Evolutionary conservation across 2,329 filamentous ascomycete genomes (phyloP).

Genomic region (Trichoderma polysporum): DNA sequence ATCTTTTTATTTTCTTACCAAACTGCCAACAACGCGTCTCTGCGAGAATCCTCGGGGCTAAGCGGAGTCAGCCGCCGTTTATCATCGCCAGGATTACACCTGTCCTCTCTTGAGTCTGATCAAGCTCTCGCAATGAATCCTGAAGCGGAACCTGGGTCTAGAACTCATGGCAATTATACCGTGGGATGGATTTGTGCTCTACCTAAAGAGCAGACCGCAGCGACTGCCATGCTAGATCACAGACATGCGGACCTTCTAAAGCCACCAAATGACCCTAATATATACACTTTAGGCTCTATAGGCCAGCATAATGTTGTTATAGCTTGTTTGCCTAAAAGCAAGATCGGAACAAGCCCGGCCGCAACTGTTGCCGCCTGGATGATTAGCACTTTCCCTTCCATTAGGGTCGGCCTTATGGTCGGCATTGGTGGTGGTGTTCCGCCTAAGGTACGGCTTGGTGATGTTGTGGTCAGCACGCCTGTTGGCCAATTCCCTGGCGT

Average conservation of each 20-base stretch:
- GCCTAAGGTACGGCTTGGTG: background rate
- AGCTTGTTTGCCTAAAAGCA: background rate
- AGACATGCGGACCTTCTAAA: background rate
- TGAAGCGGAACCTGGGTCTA: too few relatives aligned
- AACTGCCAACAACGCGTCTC: too few relatives aligned
- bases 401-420: background rate
- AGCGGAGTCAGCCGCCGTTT: too few relatives aligned
- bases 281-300: background rate
- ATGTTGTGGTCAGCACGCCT: slow-evolving; percentile 14
- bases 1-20: too few relatives aligned
- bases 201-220: background rate
- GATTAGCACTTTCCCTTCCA: background rate
- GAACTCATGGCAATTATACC: background rate
- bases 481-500: slow-evolving; percentile 24
- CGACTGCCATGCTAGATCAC: background rate
- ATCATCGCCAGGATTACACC: too few relatives aligned
- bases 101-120: too few relatives aligned
- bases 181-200: background rate
- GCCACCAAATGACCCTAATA: background rate
- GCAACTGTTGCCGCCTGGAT: background rate
- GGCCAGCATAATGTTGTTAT: background rate
- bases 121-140: too few relatives aligned
- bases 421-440: background rate
- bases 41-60: too few relatives aligned
- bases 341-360: background rate